Evolutionary conservation across 257 asterid species (phyloP).

Genomic region (Misopates orontium): DNA sequence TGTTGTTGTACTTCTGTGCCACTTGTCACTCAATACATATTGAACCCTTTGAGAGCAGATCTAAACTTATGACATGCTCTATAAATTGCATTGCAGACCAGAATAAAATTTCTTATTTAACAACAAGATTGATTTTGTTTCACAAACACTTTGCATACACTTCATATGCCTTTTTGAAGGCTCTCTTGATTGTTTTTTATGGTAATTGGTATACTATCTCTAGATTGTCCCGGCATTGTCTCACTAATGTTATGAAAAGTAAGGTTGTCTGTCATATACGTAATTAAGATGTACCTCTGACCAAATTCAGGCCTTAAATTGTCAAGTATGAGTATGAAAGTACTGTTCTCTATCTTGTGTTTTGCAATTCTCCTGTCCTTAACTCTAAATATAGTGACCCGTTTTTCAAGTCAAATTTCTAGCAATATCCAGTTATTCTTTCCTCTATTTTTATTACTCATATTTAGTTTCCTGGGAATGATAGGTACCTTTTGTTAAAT

Average conservation of each 20-base stretch:
- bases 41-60: background rate
- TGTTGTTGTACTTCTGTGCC: background rate
- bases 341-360: background rate
- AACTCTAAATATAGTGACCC: background rate
- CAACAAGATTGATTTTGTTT: background rate
- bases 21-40: background rate
- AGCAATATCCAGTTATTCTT: conserved; percentile 6
- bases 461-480: conserved; percentile 21
- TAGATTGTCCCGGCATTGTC: background rate
- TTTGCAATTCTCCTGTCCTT: background rate
- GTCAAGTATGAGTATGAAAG: too few species aligned
- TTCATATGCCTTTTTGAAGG: background rate
- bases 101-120: background rate
- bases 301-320: background rate
- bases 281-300: conserved; percentile 8
- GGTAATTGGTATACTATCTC: background rate
- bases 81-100: background rate
- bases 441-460: conserved; percentile 19
- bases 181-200: background rate
- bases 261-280: background rate
- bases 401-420: background rate
- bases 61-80: background rate
- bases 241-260: background rate
- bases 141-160: background rate
- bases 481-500: conserved; percentile 77